Evolutionary conservation across 352 stramenopile species (phyloP).

Genomic region (Nothophytophthora sp.): DNA sequence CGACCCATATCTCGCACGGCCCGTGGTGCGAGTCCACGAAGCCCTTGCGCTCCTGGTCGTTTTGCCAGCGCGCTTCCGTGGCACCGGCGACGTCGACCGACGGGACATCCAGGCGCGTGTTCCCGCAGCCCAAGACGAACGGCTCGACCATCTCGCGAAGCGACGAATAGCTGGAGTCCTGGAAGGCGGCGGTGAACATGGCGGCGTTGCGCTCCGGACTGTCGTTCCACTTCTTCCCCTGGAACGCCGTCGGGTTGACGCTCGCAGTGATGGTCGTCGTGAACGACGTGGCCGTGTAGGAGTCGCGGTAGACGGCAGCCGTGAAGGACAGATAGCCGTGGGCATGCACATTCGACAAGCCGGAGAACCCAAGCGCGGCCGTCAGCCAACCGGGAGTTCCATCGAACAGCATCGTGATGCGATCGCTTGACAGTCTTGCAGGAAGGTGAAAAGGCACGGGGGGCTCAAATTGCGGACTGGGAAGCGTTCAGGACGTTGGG

Average conservation of each 20-base stretch:
- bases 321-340: slow-evolving; percentile 39
- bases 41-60: slow-evolving; percentile 27
- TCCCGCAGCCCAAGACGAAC: slow-evolving; percentile 20
- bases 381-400: not conserved
- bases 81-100: slow-evolving; percentile 22
- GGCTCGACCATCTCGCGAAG: slow-evolving; percentile 27
- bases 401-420: not conserved
- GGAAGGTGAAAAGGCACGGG: too few relatives aligned
- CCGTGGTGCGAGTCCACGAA: slow-evolving; percentile 38
- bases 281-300: slow-evolving; percentile 24
- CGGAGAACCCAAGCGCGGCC: not conserved
- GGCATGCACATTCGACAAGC: slow-evolving; percentile 16
- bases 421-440: too few relatives aligned
- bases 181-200: slow-evolving; percentile 28
- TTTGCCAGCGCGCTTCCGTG: slow-evolving; percentile 26
- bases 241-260: slow-evolving; percentile 21
- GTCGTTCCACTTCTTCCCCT: slow-evolving; percentile 41
- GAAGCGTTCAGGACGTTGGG: too few relatives aligned
- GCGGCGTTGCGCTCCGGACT: slow-evolving; percentile 25
- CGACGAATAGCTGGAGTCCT: slow-evolving; percentile 27
- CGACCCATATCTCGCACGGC: slow-evolving; percentile 44
- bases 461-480: too few relatives aligned
- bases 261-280: slow-evolving; percentile 20
- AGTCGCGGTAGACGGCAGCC: slow-evolving; percentile 17
- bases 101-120: slow-evolving; percentile 16